Conservation (phyloP, 768 basidiomycete genomes). For the Daedaleopsis sinensis region DNA sequence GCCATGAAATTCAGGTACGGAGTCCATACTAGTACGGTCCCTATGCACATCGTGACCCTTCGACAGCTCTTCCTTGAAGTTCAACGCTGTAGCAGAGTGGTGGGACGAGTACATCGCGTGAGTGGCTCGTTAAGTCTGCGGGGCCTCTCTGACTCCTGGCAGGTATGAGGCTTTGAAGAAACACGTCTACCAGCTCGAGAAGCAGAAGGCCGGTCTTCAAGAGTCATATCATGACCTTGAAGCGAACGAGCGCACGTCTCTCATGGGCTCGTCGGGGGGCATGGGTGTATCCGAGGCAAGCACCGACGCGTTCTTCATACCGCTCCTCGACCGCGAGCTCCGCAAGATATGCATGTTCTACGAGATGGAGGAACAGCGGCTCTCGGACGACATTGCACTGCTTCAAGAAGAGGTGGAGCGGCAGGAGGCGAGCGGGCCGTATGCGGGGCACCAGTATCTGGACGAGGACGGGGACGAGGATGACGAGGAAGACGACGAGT, state of each 20-base stretch:
- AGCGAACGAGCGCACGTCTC: constrained; percentile 58
- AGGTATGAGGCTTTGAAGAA: constrained; percentile 90
- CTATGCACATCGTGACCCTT: background rate
- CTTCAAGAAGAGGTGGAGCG: constrained; percentile 58
- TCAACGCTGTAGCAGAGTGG: constrained; percentile 92
- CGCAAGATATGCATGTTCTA: constrained; percentile 84
- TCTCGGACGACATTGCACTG: constrained; percentile 59
- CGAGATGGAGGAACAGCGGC: constrained; percentile 70
- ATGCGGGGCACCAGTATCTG: constrained; percentile 54
- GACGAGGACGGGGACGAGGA: constrained; percentile 61
- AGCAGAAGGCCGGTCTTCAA: constrained; percentile 59
- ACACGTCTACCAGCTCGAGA: constrained; percentile 84
- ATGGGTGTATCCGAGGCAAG: constrained; percentile 30
- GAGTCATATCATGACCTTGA: constrained; percentile 56
- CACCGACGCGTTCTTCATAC: constrained; percentile 65
- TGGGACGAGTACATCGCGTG: constrained; percentile 91
- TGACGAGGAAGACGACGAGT: constrained; percentile 59
- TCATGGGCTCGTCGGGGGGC: constrained; percentile 45
- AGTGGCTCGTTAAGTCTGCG: constrained; percentile 34
- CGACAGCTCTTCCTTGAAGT: constrained; percentile 78
- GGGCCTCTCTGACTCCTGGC: background rate
- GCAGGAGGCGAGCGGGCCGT: constrained; percentile 64
- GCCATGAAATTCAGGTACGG: constrained; percentile 67
- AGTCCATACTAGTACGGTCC: background rate
- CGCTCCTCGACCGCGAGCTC: constrained; percentile 81